Evolutionary conservation across 1,284 basidiomycete genomes (phyloP), one percentile per base, ranked within the genome.

Genomic region (Puccinia triticina): DNA sequence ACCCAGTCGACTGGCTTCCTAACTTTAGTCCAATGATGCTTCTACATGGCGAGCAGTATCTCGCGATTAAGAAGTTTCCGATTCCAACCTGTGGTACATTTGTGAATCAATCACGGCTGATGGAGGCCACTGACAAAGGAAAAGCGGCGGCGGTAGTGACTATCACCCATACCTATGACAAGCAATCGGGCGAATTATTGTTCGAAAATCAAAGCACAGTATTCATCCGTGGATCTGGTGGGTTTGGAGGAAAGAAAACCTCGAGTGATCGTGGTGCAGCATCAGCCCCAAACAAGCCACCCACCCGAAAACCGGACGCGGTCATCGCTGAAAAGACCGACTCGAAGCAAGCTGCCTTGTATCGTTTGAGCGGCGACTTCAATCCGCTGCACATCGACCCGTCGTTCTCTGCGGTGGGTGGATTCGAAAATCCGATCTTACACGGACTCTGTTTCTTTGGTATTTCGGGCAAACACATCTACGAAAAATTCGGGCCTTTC

Each of bases 21-120:
- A 94, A 98, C 88, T 99, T 92, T 89, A 96, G 95, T 87, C 95
- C 94, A 29, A 94, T 95, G 83, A 98, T 95, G 89, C 90, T 99
- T n/a, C 90, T 99, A 40, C 97, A 99, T 88, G 96, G 96, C 83
- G 96, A 99, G 88, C 97, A 99, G 87, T 98, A 94, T 88, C 89
- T 99, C 83, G 90, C 91, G 84, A 95, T 99, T 88, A 93, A 94
- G 86, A 92, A 89, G 81, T 79, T 77, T 0, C 92, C 93, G 0
- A 94, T 98, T 84, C 96, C 96, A 0, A 95, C 94, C 0, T 92
- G 90, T 83, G 96, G 91, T 2, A 92, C 92, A n/a, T 89, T 98
- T 50, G 89, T 94, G 61, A 96, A 91, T 87, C 89, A 93, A 85
- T 90, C 92, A 14, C 90, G 87, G 80, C 85, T 90, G 61, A 84